Evolutionary conservation across 176 grass and related monocot genomes (phyloP), one percentile per base, ranked within the genome.

Genomic region (Olyra latifolia): DNA sequence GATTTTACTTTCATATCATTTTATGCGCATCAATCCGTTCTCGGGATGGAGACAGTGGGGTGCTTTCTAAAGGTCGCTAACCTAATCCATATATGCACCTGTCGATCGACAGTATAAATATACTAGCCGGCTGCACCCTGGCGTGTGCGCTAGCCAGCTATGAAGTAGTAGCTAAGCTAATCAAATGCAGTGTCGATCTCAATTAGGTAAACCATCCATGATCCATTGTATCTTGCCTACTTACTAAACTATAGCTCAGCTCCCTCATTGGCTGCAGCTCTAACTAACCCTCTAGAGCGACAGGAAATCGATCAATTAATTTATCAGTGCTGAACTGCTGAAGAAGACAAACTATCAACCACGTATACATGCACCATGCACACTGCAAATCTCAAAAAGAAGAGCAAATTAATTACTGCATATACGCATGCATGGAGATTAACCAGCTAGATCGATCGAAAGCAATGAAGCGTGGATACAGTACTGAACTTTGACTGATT

Each of bases 251-350:
- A 41, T 7, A 17, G 15, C 8, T 35, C 32, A 35, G 32, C n/a
- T 1, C 11, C 42, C 22, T 54, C 12, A 44, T 54, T 76, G 20
- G 71, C 38, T 50, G 54, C 57, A 59, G 72, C 16, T 78, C 71
- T 82, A 89, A 89, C 88, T 14, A 81, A 82, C 20, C 73, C 78
- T 73, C 46, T 52, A 85, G 60, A 72, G 66, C 24, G 88, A 85
- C 82, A 73, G 24, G 1, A 48, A 57, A 55, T 66, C 23, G 53
- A 56, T 52, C 15, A 55, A 38, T 55, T 32, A 53, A 45, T 52
- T 23, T 55, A 38, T 55, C 10, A 13, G 49, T 10, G 39, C 29
- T 15, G 30, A 6, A 39, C 58, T 52, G 15, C 38, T 46, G 48
- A 80, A 66, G 48, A 35, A 35, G 32, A 35, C 32, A 35, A 35